A percentile compares a stretch with the other conserved stretches of the same genome.
Conservation (phyloP, 140 eudicot genomes). For the Stevia rebaudiana region DNA sequence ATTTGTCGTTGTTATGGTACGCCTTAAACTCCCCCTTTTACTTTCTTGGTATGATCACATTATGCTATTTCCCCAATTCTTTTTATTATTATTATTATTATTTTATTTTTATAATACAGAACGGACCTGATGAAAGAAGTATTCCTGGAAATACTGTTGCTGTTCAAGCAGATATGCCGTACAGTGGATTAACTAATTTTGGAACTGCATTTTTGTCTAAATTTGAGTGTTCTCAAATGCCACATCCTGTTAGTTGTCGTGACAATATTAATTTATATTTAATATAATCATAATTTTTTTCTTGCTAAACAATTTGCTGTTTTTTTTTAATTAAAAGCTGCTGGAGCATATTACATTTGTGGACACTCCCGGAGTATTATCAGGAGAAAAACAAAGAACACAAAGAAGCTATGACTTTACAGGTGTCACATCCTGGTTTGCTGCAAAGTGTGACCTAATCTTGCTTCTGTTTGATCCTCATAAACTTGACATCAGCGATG, state of each 20-base stretch:
- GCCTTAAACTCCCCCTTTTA: not conserved
- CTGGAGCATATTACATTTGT: constrained; percentile 93
- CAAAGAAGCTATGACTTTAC: constrained; percentile 97
- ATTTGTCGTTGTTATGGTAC: constrained; percentile 98
- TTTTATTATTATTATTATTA: not conserved
- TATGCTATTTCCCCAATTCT: not conserved
- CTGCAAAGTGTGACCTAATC: constrained; percentile 83
- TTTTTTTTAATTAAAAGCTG: constrained; percentile 38
- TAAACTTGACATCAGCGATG: constrained; percentile 95
- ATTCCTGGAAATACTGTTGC: constrained; percentile 95
- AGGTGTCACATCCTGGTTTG: constrained; percentile 97
- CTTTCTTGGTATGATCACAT: constrained; percentile 11
- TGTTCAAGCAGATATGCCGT: constrained; percentile 99
- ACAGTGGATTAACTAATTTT: constrained; percentile 74
- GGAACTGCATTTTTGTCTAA: constrained; percentile 94
- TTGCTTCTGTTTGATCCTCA: constrained; percentile 92
- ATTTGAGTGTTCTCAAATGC: constrained; percentile 96
- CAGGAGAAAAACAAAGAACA: constrained; percentile 97
- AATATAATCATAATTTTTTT: not conserved
- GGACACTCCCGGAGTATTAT: constrained; percentile 95
- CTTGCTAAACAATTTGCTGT: constrained; percentile 21
- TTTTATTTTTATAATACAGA: too few species aligned
- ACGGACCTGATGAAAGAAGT: constrained; percentile 98
- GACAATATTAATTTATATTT: not conserved
- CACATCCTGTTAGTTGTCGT: constrained; percentile 79